Evolutionary conservation across 2,329 filamentous ascomycete species (phyloP).

Genomic region (Catunica adiposa): DNA sequence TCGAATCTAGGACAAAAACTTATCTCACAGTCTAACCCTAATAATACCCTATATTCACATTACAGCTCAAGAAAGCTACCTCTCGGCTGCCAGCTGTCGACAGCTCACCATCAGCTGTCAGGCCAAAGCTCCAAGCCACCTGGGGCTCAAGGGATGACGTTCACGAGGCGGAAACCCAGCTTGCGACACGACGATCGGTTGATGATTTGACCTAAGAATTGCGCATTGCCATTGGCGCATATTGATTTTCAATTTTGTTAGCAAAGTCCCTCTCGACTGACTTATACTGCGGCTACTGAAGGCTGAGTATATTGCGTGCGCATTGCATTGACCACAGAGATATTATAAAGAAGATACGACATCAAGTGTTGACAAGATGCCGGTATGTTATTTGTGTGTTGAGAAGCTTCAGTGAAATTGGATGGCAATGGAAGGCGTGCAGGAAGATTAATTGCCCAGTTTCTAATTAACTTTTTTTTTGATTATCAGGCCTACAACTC

Average conservation of each 20-base stretch:
- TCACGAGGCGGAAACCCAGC: background rate
- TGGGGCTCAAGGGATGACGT: background rate
- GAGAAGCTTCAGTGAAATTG: background rate
- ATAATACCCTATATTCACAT: background rate
- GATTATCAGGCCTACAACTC: constrained; percentile 75
- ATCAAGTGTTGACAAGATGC: background rate
- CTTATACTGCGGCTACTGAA: no score
- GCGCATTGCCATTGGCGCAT: background rate
- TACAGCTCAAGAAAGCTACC: no score
- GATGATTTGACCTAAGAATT: no score
- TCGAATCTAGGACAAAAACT: no score
- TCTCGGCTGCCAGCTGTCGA: background rate
- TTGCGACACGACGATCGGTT: no score
- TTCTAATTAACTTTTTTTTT: background rate
- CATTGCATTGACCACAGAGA: no score
- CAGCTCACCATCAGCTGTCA: background rate
- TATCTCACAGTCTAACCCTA: no score
- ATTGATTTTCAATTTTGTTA: background rate
- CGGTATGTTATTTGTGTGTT: background rate
- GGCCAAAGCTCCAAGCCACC: background rate
- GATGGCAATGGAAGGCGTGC: no score
- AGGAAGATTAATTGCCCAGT: background rate
- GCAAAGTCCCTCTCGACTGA: background rate
- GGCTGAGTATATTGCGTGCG: no score
- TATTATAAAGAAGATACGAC: no score